Evolutionary conservation across 495 filamentous ascomycete genomes (phyloP).

Genomic region (Penicillium cataractarum): DNA sequence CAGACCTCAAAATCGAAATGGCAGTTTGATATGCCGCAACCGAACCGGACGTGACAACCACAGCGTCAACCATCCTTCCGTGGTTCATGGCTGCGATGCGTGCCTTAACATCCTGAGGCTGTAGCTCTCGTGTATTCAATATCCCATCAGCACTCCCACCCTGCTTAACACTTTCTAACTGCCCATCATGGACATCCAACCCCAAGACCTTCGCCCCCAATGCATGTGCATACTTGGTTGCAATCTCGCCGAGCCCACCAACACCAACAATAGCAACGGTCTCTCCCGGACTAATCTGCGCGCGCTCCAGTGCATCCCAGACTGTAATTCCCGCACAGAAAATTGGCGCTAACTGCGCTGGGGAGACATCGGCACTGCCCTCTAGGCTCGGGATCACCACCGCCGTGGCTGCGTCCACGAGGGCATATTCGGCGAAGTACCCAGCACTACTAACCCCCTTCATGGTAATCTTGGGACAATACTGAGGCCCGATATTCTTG

Average conservation of each 20-base stretch:
- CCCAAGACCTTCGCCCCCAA: conserved; percentile 21
- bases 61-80: conserved; percentile 15
- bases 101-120: neutral
- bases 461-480: conserved; percentile 10
- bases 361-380: neutral
- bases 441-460: conserved; percentile 17
- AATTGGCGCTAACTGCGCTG: conserved; percentile 16
- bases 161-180: conserved; percentile 13
- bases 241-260: conserved; percentile 22
- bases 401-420: conserved; percentile 22
- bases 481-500: conserved; percentile 8
- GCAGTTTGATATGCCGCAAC: conserved; percentile 23
- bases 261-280: conserved; percentile 22
- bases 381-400: neutral
- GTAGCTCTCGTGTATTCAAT: conserved; percentile 10
- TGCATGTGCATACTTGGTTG: conserved; percentile 19
- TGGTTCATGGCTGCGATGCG: conserved; percentile 5
- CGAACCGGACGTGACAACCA: conserved; percentile 22
- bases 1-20: conserved; percentile 9
- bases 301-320: conserved; percentile 23
- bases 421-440: conserved; percentile 23
- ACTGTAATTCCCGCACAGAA: conserved; percentile 29
- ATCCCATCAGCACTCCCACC: conserved; percentile 11
- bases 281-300: conserved; percentile 13
- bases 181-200: conserved; percentile 20